Evolutionary conservation across 306 rosid species (phyloP).

Genomic region (Vigna unguiculata): DNA sequence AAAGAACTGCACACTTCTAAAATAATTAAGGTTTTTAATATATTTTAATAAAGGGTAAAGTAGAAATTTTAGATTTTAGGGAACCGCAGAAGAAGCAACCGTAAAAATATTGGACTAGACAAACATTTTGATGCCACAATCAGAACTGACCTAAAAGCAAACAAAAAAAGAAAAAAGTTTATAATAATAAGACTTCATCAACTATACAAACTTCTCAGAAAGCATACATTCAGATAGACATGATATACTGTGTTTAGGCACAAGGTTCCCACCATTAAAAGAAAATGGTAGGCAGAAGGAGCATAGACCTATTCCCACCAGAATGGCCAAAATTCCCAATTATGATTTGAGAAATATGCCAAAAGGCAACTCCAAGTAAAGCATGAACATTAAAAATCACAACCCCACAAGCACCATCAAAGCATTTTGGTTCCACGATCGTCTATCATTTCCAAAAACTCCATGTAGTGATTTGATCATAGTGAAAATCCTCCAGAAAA

Average conservation of each 20-base stretch:
- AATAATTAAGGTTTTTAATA: too few relatives aligned
- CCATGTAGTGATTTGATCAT: slow-evolving; percentile 38
- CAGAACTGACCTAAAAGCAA: not conserved
- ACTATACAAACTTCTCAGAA: not conserved
- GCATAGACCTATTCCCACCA: slow-evolving; percentile 6
- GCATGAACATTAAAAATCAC: slow-evolving; percentile 4
- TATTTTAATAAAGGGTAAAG: too few relatives aligned
- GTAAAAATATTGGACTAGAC: not conserved
- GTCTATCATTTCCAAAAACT: slow-evolving; percentile 3
- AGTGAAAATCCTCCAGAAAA: slow-evolving; percentile 41
- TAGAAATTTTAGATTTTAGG: too few relatives aligned
- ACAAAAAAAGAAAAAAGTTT: not conserved
- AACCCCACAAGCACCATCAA: slow-evolving; percentile 11
- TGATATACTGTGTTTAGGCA: not conserved
- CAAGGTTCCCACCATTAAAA: not conserved
- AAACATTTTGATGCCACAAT: not conserved
- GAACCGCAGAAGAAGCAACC: too few relatives aligned
- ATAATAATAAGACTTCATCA: not conserved
- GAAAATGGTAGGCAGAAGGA: not conserved
- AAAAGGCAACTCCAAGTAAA: slow-evolving; percentile 18
- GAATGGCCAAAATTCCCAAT: not conserved
- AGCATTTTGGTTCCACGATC: slow-evolving; percentile 26
- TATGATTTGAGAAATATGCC: slow-evolving; percentile 8
- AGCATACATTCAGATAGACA: slow-evolving; percentile 1
- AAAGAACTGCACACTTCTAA: too few relatives aligned